Base-by-base conservation (phyloP, 768 basidiomycete genomes). In the Pleurotus platypus region DNA sequence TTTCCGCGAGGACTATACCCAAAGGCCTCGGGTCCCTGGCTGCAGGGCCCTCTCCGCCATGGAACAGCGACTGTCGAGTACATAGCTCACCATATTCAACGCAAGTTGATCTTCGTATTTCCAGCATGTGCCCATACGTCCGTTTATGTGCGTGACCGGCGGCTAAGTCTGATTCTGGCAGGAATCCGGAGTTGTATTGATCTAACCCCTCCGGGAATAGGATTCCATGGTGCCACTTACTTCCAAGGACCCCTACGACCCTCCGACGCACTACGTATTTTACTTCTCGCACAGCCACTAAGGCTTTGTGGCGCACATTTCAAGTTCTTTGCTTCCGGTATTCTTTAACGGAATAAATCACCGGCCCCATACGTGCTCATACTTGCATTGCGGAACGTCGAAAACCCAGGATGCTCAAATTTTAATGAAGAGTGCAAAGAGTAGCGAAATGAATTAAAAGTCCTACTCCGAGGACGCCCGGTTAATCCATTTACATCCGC, bases 211-310 rank as follows among this genome's bases (percentile, higher is more conserved):
- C 51, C 40, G 11, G 22, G 51, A 20, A 30, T 53, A 15, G 51
- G 51, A 53, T 53, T 53, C 39, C 38, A 22, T 40, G 51, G 51
- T 39, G 51, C 51, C 27, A 22, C 49, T 53, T 53, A 53, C 51
- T 42, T 53, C 51, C 51, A 53, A 42, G 51, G 51, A 53, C 51
- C 51, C 51, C 51, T 53, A 53, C 51, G 39, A 53, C 51, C 51
- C 51, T 53, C 38, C 15, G 15, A 22, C 11, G 5, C 27, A 45
- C 20, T 13, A 12, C 12, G 26, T 12, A n/a, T 16, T 30, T 30
- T 53, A n/a, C 51, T 40, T 53, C 51, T n/a, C 40, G 38, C 38
- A 53, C 38, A 53, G 51, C 51, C 51, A 53, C 51, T 22, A 53
- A 16, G 39, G n/a, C 51, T 53, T 53, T 53, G 51, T 53, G 51